Evolutionary conservation across 129 eudicot species (phyloP).

Genomic region (Pulicaria dysenterica): DNA sequence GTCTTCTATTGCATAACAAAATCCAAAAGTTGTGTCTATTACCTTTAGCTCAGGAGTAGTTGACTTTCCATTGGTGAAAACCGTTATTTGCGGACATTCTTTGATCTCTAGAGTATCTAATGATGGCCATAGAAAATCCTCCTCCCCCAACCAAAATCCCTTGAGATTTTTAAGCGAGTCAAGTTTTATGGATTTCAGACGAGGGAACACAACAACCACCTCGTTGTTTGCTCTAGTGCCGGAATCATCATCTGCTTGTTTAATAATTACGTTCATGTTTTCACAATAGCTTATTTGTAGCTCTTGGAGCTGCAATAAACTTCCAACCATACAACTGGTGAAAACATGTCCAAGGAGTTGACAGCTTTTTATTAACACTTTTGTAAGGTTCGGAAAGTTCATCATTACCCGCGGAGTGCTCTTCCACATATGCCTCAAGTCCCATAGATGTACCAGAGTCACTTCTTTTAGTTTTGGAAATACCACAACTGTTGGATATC

Average conservation of each 20-base stretch:
- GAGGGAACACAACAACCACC: neutral
- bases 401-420: neutral
- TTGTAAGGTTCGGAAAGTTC: constrained; percentile 14
- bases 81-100: neutral
- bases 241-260: neutral
- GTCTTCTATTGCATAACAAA: constrained; percentile 10
- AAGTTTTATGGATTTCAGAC: constrained; percentile 10
- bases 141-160: neutral
- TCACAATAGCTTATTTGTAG: neutral
- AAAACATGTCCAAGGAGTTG: neutral
- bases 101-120: neutral
- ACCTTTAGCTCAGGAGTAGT: neutral
- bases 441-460: neutral
- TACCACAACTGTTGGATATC: neutral
- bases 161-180: neutral
- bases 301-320: too few relatives aligned
- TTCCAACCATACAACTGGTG: constrained; percentile 1
- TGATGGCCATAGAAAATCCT: too few relatives aligned
- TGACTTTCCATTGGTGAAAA: constrained; percentile 12
- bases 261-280: neutral
- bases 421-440: neutral
- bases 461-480: constrained; percentile 2
- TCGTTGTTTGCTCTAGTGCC: neutral
- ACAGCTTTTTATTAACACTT: neutral
- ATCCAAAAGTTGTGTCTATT: constrained; percentile 15